Base-by-base conservation (phyloP, 352 stramenopile species). In the Globisporangium canariense region DNA sequence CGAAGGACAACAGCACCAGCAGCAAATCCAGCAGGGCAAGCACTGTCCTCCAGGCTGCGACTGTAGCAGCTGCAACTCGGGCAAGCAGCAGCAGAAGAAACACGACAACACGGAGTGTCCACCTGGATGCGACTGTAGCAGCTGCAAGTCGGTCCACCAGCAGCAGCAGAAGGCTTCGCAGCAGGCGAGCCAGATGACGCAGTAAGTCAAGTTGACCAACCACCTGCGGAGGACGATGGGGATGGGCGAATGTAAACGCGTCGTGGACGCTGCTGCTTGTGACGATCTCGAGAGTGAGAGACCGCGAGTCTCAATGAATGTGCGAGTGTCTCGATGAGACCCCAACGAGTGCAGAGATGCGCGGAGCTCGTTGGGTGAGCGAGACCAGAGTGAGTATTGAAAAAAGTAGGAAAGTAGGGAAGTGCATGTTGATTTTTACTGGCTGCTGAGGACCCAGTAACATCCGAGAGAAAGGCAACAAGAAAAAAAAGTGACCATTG, bases 51-150 rank as follows among this genome's bases (percentile, higher is more conserved):
- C 50, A 25, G 50, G 50, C 6, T 56, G 50, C 50, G 50, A 56
- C 14, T 56, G 50, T 28, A 8, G 16, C 13, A 56, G 34, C 28
- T 56, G 50, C 28, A 56, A 56, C 28, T 56, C 50, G 16, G 50
- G 50, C 28, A n/a, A 34, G 4, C 50, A 56, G 5, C 47, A 34
- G 10, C 47, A 51, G n/a, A 6, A 51, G 9, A 25, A 25, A 25
- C 47, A 52, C 16, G 5, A 14, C 5, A 51, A 7, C 43, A 49
- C 8, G 34, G 8, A 40, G 34, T 40, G 34, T 40, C 34, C 34
- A 40, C 34, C 34, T 40, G 34, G 34, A 10, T 40, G 34, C 34
- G 34, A 40, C 34, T 40, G 34, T 10, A 10, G 2, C 10, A 46
- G 40, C n/a, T 18, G 47, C 47, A 54, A 40, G 34, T 40, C 34